Evolutionary conservation across 306 rosid species (phyloP).

Genomic region (Ormosia semicastrata): DNA sequence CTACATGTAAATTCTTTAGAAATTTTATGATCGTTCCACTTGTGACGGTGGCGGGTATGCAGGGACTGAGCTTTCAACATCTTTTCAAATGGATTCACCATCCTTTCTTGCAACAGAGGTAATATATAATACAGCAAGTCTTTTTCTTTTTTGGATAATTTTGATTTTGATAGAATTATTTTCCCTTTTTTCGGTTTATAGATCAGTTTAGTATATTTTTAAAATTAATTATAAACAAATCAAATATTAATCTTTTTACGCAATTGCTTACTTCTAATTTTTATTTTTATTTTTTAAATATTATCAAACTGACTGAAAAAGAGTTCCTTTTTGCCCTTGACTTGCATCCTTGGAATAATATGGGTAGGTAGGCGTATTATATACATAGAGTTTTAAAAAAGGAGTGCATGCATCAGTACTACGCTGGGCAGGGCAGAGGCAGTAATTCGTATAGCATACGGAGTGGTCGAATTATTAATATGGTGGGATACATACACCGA

Average conservation of each 20-base stretch:
- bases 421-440: not conserved
- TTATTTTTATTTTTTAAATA: no score
- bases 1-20: not conserved
- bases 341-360: not conserved
- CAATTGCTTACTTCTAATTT: not conserved
- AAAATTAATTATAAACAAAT: not conserved
- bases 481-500: not conserved
- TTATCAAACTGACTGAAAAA: not conserved
- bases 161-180: not conserved
- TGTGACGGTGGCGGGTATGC: not conserved
- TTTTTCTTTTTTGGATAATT: not conserved
- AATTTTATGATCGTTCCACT: not conserved
- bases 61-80: conserved; percentile 30
- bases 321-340: not conserved
- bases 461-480: not conserved
- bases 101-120: conserved; percentile 37
- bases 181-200: not conserved
- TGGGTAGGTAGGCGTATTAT: not conserved
- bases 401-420: not conserved
- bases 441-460: not conserved
- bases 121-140: not conserved
- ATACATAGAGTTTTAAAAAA: not conserved
- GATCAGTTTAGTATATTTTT: not conserved
- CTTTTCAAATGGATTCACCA: conserved; percentile 30
- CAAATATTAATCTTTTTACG: not conserved